Percentiles rank a stretch among this genome's conserved stretches.
Evolutionary conservation across 805 yeast species (phyloP).

Genomic region (Myxozyma nipponensis): DNA sequence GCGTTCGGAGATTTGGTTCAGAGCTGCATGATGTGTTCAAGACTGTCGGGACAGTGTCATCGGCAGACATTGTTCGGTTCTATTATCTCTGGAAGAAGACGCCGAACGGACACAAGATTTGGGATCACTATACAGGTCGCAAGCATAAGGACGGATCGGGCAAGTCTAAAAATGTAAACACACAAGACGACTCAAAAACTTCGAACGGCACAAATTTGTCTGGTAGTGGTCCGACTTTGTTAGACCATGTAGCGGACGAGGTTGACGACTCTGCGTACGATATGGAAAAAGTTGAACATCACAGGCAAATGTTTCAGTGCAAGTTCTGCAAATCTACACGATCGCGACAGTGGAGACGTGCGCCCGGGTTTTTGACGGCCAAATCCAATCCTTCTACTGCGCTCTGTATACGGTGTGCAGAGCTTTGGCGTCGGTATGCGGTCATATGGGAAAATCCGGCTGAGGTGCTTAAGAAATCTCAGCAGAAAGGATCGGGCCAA

Average conservation of each 20-base stretch:
- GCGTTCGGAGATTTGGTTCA: slow-evolving; percentile 67
- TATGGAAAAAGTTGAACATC: slow-evolving; percentile 44
- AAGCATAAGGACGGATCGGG: slow-evolving; percentile 52
- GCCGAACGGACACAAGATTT: slow-evolving; percentile 62
- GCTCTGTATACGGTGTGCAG: slow-evolving; percentile 80
- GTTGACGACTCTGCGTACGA: slow-evolving; percentile 74
- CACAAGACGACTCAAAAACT: slow-evolving; percentile 27
- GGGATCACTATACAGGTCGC: slow-evolving; percentile 80
- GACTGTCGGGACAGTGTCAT: slow-evolving; percentile 67
- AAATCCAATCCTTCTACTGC: slow-evolving; percentile 47
- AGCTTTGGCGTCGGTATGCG: slow-evolving; percentile 87
- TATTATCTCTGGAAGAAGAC: slow-evolving; percentile 94
- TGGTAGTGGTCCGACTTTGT: slow-evolving; percentile 23
- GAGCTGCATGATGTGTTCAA: slow-evolving; percentile 71
- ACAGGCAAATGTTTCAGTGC: slow-evolving; percentile 52
- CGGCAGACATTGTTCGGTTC: slow-evolving; percentile 76
- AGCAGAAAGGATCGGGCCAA: slow-evolving; percentile 37
- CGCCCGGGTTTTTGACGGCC: slow-evolving; percentile 56
- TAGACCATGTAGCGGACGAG: slow-evolving; percentile 56
- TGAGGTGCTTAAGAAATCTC: slow-evolving; percentile 53
- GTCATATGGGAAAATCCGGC: slow-evolving; percentile 78
- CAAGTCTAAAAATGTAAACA: slow-evolving; percentile 31
- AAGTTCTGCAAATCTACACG: slow-evolving; percentile 61
- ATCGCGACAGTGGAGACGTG: slow-evolving; percentile 64
- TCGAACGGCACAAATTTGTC: slow-evolving; percentile 27